These are phyloP conservation scores for Coniferiporia sulphurascens DNA, from an alignment of 1,284 basidiomycete species.

Conservation along the genomic window DNA sequence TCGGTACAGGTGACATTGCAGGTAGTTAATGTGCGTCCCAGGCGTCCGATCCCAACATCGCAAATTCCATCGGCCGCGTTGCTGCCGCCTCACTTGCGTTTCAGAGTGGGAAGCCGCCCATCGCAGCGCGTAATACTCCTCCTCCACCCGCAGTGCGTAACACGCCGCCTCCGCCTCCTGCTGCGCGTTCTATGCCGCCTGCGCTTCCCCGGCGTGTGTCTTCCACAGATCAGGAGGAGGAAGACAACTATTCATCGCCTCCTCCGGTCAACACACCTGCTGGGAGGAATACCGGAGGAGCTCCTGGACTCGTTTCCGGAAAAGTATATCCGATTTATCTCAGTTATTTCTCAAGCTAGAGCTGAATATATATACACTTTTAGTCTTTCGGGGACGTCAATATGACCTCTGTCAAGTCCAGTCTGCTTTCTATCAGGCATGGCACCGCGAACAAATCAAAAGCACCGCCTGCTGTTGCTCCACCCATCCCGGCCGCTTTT, in stretches of 20 bases:
- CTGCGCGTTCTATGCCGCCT: constrained; percentile 33
- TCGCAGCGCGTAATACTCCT: constrained; percentile 21
- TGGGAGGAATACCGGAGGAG: constrained; percentile 10
- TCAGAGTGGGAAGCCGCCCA: too few relatives aligned
- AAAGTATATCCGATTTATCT: too few relatives aligned
- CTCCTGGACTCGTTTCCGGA: constrained; percentile 3
- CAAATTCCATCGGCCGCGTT: constrained; percentile 41
- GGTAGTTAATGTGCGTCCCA: constrained; percentile 18
- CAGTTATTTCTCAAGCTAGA: too few relatives aligned
- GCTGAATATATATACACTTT: too few relatives aligned
- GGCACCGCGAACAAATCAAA: constrained; percentile 31
- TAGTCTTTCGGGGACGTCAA: too few relatives aligned
- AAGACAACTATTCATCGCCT: neutral
- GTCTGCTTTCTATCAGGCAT: too few relatives aligned
- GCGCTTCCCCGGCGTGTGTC: constrained; percentile 38
- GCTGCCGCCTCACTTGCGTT: constrained; percentile 47
- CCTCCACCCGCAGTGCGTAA: constrained; percentile 37
- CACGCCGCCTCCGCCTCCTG: constrained; percentile 28
- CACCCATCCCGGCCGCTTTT: constrained; percentile 46
- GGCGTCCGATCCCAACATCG: constrained; percentile 34
- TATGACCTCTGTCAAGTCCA: too few relatives aligned
- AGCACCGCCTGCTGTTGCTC: constrained; percentile 31
- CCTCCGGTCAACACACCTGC: constrained; percentile 27
- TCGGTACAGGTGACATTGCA: neutral
- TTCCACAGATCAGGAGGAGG: constrained; percentile 2